Conservation (phyloP, 805 yeast genomes). For the Naumovozyma baii region DNA sequence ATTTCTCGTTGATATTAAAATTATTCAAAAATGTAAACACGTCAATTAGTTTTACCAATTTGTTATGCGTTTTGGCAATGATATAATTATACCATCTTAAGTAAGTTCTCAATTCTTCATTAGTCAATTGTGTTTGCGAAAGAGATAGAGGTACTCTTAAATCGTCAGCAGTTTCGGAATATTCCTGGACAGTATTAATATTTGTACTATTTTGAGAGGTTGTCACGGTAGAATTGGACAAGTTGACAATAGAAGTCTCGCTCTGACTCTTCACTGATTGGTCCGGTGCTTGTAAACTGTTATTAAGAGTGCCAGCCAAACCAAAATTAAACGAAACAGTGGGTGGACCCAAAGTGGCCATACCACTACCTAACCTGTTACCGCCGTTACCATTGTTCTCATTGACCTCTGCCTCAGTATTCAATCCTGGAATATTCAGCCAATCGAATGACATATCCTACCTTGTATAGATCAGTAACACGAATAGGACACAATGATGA, state of each 20-base stretch:
- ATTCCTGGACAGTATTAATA: slow-evolving; percentile 1
- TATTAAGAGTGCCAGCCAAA: slow-evolving; percentile 1
- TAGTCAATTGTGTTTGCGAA: slow-evolving; percentile 57
- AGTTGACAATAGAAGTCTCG: slow-evolving; percentile 1
- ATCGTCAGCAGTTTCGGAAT: slow-evolving; percentile 31
- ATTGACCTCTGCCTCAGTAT: slow-evolving; percentile 18
- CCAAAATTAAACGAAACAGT: slow-evolving; percentile 41
- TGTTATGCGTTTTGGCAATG: slow-evolving; percentile 56
- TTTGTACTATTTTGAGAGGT: too few species aligned
- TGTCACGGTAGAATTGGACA: background rate
- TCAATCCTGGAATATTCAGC: slow-evolving; percentile 37
- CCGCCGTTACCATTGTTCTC: slow-evolving; percentile 4
- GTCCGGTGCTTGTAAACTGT: background rate
- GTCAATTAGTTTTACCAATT: slow-evolving; percentile 62
- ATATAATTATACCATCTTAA: slow-evolving; percentile 90
- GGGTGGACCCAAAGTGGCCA: slow-evolving; percentile 40
- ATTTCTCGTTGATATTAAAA: slow-evolving; percentile 49
- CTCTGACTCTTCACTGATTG: slow-evolving; percentile 4
- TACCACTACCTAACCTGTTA: background rate
- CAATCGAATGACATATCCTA: slow-evolving; percentile 42
- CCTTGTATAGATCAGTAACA: too few species aligned
- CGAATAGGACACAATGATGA: too few species aligned
- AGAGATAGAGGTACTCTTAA: slow-evolving; percentile 50
- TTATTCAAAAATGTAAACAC: slow-evolving; percentile 70
- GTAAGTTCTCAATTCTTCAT: slow-evolving; percentile 74